Base-by-base conservation (phyloP, 768 basidiomycete genomes). In the Lactarius pseudohatsudake region DNA sequence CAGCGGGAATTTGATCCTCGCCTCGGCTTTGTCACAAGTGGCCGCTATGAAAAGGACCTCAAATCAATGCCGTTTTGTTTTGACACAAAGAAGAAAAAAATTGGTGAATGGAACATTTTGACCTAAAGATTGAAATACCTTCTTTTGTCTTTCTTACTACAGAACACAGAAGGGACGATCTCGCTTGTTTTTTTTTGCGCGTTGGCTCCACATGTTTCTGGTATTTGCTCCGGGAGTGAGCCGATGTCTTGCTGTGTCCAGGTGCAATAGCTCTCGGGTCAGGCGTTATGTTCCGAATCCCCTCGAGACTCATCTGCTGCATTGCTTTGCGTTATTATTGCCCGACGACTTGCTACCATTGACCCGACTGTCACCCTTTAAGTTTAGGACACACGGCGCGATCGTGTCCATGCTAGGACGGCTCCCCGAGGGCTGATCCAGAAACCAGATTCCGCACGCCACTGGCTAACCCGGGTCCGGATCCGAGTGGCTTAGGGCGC, bases 61-160 rank as follows among this genome's bases (percentile, higher is more conserved):
- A 28, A 38, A 62, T 61, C 60, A 41, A 62, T 50, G 60, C 36
- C 65, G 55, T 66, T 22, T 36, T 6, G 41, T 36, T 61, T 26
- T 28, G 6, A 56, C 18, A 41, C 13, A 20, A 3, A 13, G 7
- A 30, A 28, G 38, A 38, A 47, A 55, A 40, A 61, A 50, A 50
- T 15, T 28, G 50, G 13, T 57, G 9, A 43, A 45, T 40, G 26
- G 45, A 15, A 30, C 41, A 57, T 28, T 15, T 41, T 50, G 43
- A n/a, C 38, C 26, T 28, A 43, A 32, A 36, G 41, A 32, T 59
- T 41, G 18, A 41, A 41, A 40, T n/a, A 8, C 34, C 30, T 54
- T 26, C 22, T 38, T 26, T 40, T 8, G 20, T 7, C 18, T 38
- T 22, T n/a, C 15, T 56, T 20, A 34, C 18, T 56, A 4, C 15